Conservation (phyloP, 192 early-diverging fungal genomes). For the Backusella liffmaniae region DNA sequence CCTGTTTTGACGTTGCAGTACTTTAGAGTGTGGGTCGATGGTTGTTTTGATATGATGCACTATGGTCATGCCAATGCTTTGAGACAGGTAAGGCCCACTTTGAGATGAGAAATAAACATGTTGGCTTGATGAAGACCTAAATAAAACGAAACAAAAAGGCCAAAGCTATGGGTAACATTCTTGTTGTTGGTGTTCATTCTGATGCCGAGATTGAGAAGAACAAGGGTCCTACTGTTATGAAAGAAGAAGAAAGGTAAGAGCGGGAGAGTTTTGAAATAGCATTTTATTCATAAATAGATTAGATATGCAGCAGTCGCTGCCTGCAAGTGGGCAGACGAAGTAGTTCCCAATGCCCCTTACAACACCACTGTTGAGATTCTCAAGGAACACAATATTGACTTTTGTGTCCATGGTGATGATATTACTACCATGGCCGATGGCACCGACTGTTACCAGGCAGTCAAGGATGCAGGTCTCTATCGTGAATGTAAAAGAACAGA, state of each 20-base stretch:
- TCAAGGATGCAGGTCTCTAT: conserved; percentile 95
- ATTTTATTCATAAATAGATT: conserved; percentile 57
- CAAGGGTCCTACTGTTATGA: conserved; percentile 98
- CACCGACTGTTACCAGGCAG: conserved; percentile 93
- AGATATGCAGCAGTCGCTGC: conserved; percentile 90
- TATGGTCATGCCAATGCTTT: conserved; percentile 96
- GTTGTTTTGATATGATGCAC: conserved; percentile 98
- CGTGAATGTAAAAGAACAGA: conserved; percentile 94
- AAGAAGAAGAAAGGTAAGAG: conserved; percentile 83
- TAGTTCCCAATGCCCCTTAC: conserved; percentile 92
- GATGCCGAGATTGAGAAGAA: conserved; percentile 89
- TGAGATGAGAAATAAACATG: not conserved
- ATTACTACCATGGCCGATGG: conserved; percentile 96
- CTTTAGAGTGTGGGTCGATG: conserved; percentile 80
- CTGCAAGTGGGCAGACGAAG: conserved; percentile 96
- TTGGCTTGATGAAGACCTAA: not conserved
- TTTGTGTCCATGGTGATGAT: conserved; percentile 97
- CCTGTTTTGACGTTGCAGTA: not conserved
- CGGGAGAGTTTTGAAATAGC: not conserved
- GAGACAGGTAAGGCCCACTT: conserved; percentile 65
- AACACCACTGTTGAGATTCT: conserved; percentile 83
- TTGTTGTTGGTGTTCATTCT: conserved; percentile 96
- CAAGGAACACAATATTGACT: conserved; percentile 87
- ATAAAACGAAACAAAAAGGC: conserved; percentile 50
- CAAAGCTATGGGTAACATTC: conserved; percentile 90